A percentile compares a stretch with the other conserved stretches of the same genome.
Evolutionary conservation across 1,139 yeast species (phyloP).

Genomic region (Lodderomyces parapsilosis): DNA sequence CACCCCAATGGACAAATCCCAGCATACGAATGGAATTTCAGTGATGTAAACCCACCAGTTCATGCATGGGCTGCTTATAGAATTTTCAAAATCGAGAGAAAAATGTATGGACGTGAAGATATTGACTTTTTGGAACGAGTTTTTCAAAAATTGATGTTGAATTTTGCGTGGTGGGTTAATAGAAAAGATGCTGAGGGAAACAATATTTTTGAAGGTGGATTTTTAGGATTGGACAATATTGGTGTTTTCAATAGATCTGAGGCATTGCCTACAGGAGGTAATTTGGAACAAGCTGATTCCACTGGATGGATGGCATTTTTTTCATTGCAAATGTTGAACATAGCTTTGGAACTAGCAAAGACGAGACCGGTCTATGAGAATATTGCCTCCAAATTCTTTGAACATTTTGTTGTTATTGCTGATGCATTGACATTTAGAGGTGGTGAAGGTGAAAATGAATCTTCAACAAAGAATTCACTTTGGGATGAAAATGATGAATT

Average conservation of each 20-base stretch:
- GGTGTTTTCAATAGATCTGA: constrained; percentile 94
- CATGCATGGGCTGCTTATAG: constrained; percentile 97
- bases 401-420: constrained; percentile 87
- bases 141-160: constrained; percentile 84
- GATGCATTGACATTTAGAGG: constrained; percentile 89
- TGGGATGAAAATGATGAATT: constrained; percentile 93
- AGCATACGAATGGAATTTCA: constrained; percentile 96
- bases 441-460: constrained; percentile 45
- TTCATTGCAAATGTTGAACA: constrained; percentile 87
- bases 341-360: constrained; percentile 85
- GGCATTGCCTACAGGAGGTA: constrained; percentile 92
- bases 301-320: constrained; percentile 99
- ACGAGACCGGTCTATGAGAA: constrained; percentile 88
- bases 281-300: constrained; percentile 90
- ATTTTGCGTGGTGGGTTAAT: constrained; percentile 99
- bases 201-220: constrained; percentile 94
- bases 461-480: constrained; percentile 59
- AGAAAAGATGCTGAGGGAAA: constrained; percentile 87
- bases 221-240: constrained; percentile 89
- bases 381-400: constrained; percentile 93
- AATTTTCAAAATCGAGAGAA: constrained; percentile 85
- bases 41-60: constrained; percentile 96
- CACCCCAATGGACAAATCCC: constrained; percentile 99
- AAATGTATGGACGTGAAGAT: constrained; percentile 81
- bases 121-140: constrained; percentile 84